Evolutionary conservation across 768 basidiomycete genomes (phyloP).

Genomic region (Porphyrellus cyaneotinctus): DNA sequence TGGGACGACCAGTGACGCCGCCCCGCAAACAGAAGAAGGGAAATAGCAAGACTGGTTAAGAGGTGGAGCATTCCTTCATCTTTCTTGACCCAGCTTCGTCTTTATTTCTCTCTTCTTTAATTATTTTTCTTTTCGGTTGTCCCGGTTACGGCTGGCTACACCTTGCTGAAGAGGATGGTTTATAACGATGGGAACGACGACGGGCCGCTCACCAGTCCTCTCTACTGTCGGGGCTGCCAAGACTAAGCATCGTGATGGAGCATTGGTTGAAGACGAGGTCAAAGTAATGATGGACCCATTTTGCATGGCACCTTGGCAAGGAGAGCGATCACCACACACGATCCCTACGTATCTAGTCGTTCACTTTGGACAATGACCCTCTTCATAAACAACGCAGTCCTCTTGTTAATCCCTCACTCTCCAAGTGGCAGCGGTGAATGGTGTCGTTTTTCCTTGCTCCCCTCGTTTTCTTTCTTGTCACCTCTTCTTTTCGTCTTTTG

Average conservation of each 20-base stretch:
- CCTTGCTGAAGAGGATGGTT: conserved; percentile 27
- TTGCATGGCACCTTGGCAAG: conserved; percentile 20
- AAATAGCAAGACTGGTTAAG: conserved; percentile 64
- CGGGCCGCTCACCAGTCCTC: conserved; percentile 10
- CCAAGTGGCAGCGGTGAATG: neutral
- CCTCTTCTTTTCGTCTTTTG: neutral
- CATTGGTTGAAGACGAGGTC: conserved; percentile 10
- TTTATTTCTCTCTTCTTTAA: conserved; percentile 32
- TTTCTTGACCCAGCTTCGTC: conserved; percentile 24
- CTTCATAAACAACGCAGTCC: conserved; percentile 17
- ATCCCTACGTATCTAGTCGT: conserved; percentile 33
- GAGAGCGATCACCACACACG: conserved; percentile 22
- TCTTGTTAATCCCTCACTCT: conserved; percentile 12
- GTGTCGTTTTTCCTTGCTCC: conserved; percentile 3
- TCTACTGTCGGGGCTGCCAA: conserved; percentile 8
- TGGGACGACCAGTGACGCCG: conserved; percentile 87
- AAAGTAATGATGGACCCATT: conserved; percentile 21
- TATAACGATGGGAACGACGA: conserved; percentile 18
- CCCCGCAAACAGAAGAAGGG: conserved; percentile 98
- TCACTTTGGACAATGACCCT: conserved; percentile 25
- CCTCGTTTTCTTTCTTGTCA: neutral
- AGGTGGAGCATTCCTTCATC: conserved; percentile 26
- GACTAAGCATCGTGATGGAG: conserved; percentile 14
- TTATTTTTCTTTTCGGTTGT: conserved; percentile 24
- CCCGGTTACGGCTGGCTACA: conserved; percentile 22